A percentile compares a stretch with the other conserved stretches of the same genome.
These are phyloP conservation scores for Amylocystis lapponica DNA, from an alignment of 768 basidiomycete genomes.

Conservation along the genomic window DNA sequence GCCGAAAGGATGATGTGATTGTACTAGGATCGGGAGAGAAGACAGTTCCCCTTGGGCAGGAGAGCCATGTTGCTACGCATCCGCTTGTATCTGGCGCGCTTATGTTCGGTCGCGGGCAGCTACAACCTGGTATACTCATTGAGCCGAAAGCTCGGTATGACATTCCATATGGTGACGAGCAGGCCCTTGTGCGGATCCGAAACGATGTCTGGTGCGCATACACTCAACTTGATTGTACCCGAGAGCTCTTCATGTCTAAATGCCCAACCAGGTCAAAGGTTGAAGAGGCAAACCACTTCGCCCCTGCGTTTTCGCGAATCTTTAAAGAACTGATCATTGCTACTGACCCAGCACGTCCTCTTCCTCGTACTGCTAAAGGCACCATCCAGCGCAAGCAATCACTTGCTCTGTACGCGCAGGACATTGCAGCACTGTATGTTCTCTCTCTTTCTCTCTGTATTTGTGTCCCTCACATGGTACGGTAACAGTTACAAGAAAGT, in stretches of 20 bases:
- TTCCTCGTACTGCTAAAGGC: slow-evolving; percentile 42
- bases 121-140: slow-evolving; percentile 33
- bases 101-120: slow-evolving; percentile 35
- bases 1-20: slow-evolving; percentile 40
- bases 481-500: slow-evolving; percentile 9
- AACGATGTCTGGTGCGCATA: slow-evolving; percentile 28
- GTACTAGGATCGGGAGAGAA: slow-evolving; percentile 29
- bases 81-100: slow-evolving; percentile 25
- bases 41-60: slow-evolving; percentile 18
- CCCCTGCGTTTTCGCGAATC: slow-evolving; percentile 25
- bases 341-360: slow-evolving; percentile 34
- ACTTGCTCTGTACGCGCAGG: slow-evolving; percentile 33
- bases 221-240: not conserved
- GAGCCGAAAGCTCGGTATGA: slow-evolving; percentile 24
- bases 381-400: slow-evolving; percentile 38
- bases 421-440: slow-evolving; percentile 40
- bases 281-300: slow-evolving; percentile 20
- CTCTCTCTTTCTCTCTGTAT: not conserved
- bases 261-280: slow-evolving; percentile 27
- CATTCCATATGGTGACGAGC: slow-evolving; percentile 25
- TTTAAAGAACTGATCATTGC: slow-evolving; percentile 50
- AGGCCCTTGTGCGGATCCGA: slow-evolving; percentile 23
- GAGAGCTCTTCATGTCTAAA: not conserved
- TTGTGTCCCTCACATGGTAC: no score
- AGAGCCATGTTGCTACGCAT: slow-evolving; percentile 24